phyloP scores from a whole-genome alignment of 768 basidiomycete genomes.

The Boletellus emodensis region DNA sequence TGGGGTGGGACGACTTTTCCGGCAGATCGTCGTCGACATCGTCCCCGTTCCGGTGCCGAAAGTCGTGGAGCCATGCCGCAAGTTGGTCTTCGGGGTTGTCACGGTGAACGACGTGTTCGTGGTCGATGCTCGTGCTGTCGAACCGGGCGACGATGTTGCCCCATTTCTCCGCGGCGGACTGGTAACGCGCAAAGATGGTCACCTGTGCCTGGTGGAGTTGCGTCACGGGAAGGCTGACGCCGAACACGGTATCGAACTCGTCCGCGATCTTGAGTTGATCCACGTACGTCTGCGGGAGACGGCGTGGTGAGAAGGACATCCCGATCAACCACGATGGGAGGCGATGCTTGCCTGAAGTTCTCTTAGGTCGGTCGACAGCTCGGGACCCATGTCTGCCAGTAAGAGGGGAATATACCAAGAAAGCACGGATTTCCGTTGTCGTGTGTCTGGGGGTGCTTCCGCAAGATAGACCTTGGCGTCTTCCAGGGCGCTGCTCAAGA shows the following conservation, averaged over 20 bases:
- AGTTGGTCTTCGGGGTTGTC: constrained; percentile 54
- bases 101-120: constrained; percentile 30
- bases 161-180: constrained; percentile 45
- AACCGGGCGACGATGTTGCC: constrained; percentile 38
- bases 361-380: constrained; percentile 44
- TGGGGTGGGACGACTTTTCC: constrained; percentile 37
- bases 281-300: constrained; percentile 34
- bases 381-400: constrained; percentile 48
- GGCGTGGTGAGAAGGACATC: not conserved
- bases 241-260: constrained; percentile 47
- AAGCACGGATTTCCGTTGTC: constrained; percentile 54
- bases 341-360: constrained; percentile 44
- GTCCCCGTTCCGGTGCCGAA: constrained; percentile 40
- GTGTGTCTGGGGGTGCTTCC: constrained; percentile 58
- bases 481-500: constrained; percentile 55
- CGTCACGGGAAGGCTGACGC: constrained; percentile 46
- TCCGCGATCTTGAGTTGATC: constrained; percentile 48
- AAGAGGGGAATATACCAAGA: constrained; percentile 58
- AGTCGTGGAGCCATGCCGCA: constrained; percentile 51
- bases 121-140: constrained; percentile 29
- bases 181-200: constrained; percentile 46
- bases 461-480: constrained; percentile 54
- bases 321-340: no score
- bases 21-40: constrained; percentile 30
- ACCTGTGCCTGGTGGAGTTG: constrained; percentile 50